Conservation (phyloP, 768 basidiomycete genomes). For the Guyanaporus albipodus region DNA sequence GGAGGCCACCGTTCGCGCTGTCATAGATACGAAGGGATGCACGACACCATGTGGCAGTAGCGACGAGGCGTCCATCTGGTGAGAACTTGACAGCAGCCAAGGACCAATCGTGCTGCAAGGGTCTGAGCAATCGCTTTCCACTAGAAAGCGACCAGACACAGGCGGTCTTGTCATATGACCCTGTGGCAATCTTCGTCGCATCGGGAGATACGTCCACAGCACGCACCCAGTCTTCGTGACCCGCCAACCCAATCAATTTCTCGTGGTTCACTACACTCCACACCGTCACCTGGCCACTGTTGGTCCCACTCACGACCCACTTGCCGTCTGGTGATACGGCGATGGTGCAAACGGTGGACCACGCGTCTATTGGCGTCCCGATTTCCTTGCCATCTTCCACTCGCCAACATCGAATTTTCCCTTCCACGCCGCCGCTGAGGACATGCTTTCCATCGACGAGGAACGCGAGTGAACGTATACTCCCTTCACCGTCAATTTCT, state of each 20-base stretch:
- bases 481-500: slow-evolving; percentile 1
- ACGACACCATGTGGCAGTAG: slow-evolving; percentile 2
- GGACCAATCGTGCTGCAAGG: slow-evolving; percentile 2
- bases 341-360: slow-evolving; percentile 4
- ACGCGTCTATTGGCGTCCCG: slow-evolving; percentile 1
- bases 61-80: slow-evolving; percentile 4
- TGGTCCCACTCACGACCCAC: slow-evolving; percentile 3
- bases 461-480: slow-evolving; percentile 4
- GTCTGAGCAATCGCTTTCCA: background rate
- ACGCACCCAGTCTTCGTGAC: slow-evolving; percentile 3
- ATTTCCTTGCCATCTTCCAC: slow-evolving; percentile 2
- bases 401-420: slow-evolving; percentile 4
- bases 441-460: slow-evolving; percentile 4
- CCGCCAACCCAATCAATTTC: background rate
- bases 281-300: slow-evolving; percentile 3
- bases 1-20: background rate
- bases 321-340: slow-evolving; percentile 4
- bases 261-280: background rate
- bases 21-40: slow-evolving; percentile 3
- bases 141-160: slow-evolving; percentile 3
- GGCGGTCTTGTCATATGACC: slow-evolving; percentile 8
- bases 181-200: slow-evolving; percentile 1
- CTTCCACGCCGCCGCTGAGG: slow-evolving; percentile 6
- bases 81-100: slow-evolving; percentile 9
- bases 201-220: slow-evolving; percentile 4